Conservation (phyloP, 768 basidiomycete genomes). For the Thelephora aurantiotincta region DNA sequence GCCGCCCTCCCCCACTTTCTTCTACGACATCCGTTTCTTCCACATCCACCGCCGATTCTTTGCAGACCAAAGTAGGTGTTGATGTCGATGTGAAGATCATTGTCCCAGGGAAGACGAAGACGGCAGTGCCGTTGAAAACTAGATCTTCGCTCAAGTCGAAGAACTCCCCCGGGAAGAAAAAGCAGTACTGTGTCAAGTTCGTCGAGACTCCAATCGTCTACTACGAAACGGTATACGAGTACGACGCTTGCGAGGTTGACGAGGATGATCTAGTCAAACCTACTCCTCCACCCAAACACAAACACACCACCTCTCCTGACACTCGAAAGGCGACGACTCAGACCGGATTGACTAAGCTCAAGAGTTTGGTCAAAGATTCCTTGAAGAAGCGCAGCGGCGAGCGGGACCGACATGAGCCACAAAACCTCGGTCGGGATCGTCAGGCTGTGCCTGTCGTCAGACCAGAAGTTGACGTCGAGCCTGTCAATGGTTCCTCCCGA, state of each 20-base stretch:
- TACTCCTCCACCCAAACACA: constrained; percentile 1
- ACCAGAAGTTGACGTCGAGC: too few relatives aligned
- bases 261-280: constrained; percentile 3
- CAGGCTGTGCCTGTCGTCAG: too few relatives aligned
- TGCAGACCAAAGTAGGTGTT: too few relatives aligned
- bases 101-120: too few relatives aligned
- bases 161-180: constrained; percentile 15
- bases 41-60: constrained; percentile 8
- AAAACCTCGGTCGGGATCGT: too few relatives aligned
- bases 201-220: constrained; percentile 51
- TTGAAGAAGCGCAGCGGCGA: neutral
- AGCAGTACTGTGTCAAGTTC: constrained; percentile 50
- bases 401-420: neutral
- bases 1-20: constrained; percentile 15
- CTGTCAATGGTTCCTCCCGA: constrained; percentile 6
- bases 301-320: neutral
- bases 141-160: constrained; percentile 27
- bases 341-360: neutral
- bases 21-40: constrained; percentile 25
- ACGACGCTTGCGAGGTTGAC: constrained; percentile 6
- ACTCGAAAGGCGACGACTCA: neutral
- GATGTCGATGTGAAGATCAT: too few relatives aligned
- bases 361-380: neutral
- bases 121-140: constrained; percentile 22
- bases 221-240: constrained; percentile 22